Conservation (phyloP, 805 yeast genomes). For the Candida golubevii region DNA sequence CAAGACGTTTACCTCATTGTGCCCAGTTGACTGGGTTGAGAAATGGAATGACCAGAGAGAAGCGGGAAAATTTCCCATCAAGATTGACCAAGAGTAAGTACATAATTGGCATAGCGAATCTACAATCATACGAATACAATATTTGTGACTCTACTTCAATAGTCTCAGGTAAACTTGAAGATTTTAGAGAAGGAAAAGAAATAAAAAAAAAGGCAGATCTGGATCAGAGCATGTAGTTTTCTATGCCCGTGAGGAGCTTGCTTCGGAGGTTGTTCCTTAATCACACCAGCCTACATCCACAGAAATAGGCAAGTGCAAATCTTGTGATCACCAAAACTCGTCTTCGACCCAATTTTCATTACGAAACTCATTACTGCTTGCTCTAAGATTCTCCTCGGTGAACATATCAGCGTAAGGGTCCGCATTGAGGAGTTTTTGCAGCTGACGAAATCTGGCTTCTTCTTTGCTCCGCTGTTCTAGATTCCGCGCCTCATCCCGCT, state of each 20-base stretch:
- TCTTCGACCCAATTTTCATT: conserved; percentile 52
- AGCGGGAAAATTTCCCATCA: conserved; percentile 45
- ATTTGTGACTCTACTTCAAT: no score
- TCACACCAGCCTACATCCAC: no score
- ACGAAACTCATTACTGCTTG: conserved; percentile 43
- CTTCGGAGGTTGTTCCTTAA: no score
- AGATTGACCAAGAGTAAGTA: conserved; percentile 21
- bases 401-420: conserved; percentile 43
- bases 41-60: conserved; percentile 86
- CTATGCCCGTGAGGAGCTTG: no score
- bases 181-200: no score
- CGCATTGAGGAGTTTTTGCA: conserved; percentile 34
- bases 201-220: no score
- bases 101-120: background rate
- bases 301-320: no score
- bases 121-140: background rate
- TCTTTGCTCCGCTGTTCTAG: conserved; percentile 26
- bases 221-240: no score
- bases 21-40: conserved; percentile 82
- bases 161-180: no score
- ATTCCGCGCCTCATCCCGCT: conserved; percentile 37
- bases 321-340: conserved; percentile 34
- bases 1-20: conserved; percentile 82
- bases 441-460: conserved; percentile 33
- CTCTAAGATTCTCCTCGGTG: conserved; percentile 41